Percentiles rank a stretch among this genome's conserved stretches.
phyloP scores from a whole-genome alignment of 306 rosid species.

The barrel medic (Medicago truncatula) region DNA sequence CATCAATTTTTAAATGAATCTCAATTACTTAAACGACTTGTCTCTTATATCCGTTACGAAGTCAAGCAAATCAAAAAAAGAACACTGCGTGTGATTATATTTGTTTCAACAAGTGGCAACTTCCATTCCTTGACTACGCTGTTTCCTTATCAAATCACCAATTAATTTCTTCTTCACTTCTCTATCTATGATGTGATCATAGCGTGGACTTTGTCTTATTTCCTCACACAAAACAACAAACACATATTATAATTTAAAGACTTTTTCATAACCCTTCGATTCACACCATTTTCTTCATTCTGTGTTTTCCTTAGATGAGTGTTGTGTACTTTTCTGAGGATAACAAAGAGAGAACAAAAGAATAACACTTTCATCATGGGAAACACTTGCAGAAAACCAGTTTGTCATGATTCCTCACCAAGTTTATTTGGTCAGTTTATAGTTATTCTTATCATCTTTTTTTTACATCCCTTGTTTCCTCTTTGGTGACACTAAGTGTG shows the following conservation, averaged over 20 bases:
- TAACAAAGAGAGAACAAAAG: background rate
- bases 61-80: constrained; percentile 12
- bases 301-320: background rate
- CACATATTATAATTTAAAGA: background rate
- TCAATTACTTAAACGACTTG: background rate
- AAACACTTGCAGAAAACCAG: constrained; percentile 59
- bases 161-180: background rate
- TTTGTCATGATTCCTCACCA: constrained; percentile 75
- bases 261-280: background rate
- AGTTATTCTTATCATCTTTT: background rate
- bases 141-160: background rate
- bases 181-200: background rate
- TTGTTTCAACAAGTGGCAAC: constrained; percentile 4
- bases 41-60: background rate
- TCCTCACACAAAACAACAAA: background rate
- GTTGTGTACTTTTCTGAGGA: constrained; percentile 1
- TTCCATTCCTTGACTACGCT: constrained; percentile 45
- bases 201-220: constrained; percentile 28
- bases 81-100: background rate
- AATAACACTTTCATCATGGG: constrained; percentile 60
- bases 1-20: too few relatives aligned
- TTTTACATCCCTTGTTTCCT: background rate
- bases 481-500: constrained; percentile 1
- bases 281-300: constrained; percentile 22
- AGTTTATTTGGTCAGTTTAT: constrained; percentile 52